Conservation (phyloP, 108 stramenopile species). For the Conticribra weissflogii region DNA sequence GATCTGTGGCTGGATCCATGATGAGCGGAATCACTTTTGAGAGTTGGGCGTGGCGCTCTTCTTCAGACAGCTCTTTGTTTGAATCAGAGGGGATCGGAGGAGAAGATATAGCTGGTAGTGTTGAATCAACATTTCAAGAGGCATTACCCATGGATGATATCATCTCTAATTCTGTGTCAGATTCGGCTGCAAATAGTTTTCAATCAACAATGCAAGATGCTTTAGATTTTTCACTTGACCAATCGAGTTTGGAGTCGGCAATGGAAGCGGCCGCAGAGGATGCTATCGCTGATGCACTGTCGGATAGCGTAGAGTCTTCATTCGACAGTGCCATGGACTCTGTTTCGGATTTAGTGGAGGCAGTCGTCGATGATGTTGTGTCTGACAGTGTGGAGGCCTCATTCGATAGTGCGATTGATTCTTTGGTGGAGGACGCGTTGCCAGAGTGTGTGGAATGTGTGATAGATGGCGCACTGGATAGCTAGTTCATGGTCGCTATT, state of each 20-base stretch:
- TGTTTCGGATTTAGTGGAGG: background rate
- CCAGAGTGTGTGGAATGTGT: conserved; percentile 6
- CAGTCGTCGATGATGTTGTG: conserved; percentile 10
- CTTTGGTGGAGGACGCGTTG: conserved; percentile 1
- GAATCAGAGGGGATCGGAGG: background rate
- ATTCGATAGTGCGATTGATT: conserved; percentile 2
- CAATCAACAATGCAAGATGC: conserved; percentile 2
- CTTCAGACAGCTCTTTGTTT: background rate
- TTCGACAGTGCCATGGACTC: background rate
- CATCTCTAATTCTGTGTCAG: background rate
- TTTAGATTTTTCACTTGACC: too few relatives aligned
- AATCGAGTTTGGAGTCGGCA: too few relatives aligned
- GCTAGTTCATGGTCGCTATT: background rate
- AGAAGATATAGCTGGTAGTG: background rate
- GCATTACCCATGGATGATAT: conserved; percentile 2
- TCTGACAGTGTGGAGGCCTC: conserved; percentile 1
- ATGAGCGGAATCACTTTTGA: conserved; percentile 14
- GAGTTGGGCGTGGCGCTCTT: conserved; percentile 8
- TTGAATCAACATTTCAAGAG: background rate
- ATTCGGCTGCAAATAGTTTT: conserved; percentile 3
- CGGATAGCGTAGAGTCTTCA: conserved; percentile 8
- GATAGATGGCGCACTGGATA: conserved; percentile 5
- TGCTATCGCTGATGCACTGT: conserved; percentile 10
- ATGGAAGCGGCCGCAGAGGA: too few relatives aligned
- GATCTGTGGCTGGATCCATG: conserved; percentile 2